These are phyloP conservation scores for Picea abies DNA, from an alignment of 83 land plant species.

Conservation along the genomic window DNA sequence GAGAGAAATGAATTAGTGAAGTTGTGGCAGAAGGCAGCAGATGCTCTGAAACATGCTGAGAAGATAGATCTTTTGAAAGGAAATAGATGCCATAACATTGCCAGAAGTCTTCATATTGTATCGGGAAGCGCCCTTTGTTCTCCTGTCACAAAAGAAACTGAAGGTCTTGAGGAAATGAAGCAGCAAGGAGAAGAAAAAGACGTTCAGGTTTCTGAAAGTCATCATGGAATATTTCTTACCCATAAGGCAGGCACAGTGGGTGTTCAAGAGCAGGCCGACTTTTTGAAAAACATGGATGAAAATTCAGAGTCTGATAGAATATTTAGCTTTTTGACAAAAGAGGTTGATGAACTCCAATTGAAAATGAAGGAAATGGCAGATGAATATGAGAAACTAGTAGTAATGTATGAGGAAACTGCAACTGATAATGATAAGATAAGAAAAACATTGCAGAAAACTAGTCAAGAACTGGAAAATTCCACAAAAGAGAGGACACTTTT, in stretches of 20 bases:
- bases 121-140: not conserved
- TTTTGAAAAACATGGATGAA: not conserved
- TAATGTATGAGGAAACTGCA: constrained; percentile 12
- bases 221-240: too few species aligned
- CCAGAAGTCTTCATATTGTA: not conserved
- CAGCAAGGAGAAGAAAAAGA: not conserved
- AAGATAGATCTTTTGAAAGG: not conserved
- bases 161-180: too few species aligned
- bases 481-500: not conserved
- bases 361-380: not conserved
- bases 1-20: constrained; percentile 56
- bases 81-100: not conserved
- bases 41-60: not conserved
- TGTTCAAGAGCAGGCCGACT: not conserved
- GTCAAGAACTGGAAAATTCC: constrained; percentile 7
- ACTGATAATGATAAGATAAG: not conserved
- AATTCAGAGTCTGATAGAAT: not conserved
- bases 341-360: constrained; percentile 4
- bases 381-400: constrained; percentile 2
- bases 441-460: not conserved
- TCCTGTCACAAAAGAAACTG: not conserved
- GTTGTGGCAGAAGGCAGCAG: constrained; percentile 21
- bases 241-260: not conserved
- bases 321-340: constrained; percentile 1
- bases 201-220: not conserved